Evolutionary conservation across 768 basidiomycete genomes (phyloP).

Genomic region (Suillus subaureus): DNA sequence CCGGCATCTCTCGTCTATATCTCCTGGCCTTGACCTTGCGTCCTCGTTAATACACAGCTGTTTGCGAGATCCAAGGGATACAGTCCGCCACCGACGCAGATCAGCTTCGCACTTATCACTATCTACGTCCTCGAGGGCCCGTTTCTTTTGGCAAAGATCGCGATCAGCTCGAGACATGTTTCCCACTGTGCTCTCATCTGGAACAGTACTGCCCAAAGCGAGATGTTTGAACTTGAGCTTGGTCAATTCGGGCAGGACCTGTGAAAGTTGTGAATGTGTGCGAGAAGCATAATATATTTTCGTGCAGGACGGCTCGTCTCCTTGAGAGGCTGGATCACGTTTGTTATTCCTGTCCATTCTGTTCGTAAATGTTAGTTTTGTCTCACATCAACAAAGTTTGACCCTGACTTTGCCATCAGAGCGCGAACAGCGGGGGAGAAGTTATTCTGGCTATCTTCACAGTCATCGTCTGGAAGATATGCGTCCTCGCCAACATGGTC

Average conservation of each 20-base stretch:
- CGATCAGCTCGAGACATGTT: constrained; percentile 2
- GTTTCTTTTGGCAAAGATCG: constrained; percentile 16
- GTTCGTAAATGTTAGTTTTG: constrained; percentile 8
- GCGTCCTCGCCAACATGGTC: constrained; percentile 57
- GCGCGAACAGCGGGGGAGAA: constrained; percentile 78
- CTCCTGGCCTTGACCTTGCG: constrained; percentile 59
- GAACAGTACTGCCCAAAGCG: constrained; percentile 14
- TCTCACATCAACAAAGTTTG: constrained; percentile 12
- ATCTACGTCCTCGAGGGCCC: constrained; percentile 26
- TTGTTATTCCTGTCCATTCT: constrained; percentile 21
- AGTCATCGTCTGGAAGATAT: constrained; percentile 69
- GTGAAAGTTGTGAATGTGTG: constrained; percentile 94
- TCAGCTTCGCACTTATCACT: constrained; percentile 23
- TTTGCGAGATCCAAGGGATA: constrained; percentile 88
- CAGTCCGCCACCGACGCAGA: constrained; percentile 50
- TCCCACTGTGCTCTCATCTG: constrained; percentile 17
- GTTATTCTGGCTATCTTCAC: constrained; percentile 46
- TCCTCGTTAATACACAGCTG: constrained; percentile 92
- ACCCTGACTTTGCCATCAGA: constrained; percentile 72
- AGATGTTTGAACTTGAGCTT: constrained; percentile 59
- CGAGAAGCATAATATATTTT: constrained; percentile 94
- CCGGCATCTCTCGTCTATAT: constrained; percentile 88
- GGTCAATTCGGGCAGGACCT: constrained; percentile 82
- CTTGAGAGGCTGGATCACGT: constrained; percentile 19
- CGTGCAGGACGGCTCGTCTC: constrained; percentile 60